Base-by-base conservation (phyloP, 345 rosid genomes). In the Eucalyptus erythrocorys region DNA sequence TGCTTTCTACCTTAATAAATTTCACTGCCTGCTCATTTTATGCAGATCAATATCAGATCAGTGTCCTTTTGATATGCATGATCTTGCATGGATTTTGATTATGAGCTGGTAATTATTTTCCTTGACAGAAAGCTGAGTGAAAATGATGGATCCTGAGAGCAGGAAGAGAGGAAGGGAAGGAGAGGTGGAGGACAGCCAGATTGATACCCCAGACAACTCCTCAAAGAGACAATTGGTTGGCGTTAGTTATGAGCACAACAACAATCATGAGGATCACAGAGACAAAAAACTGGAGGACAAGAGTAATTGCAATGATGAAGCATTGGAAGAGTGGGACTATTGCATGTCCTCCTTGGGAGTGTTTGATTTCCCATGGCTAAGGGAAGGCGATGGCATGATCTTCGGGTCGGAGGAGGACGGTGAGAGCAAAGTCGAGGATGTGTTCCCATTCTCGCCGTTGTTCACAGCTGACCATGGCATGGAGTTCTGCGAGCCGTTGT, bases 361-460 rank as follows among this genome's bases (percentile, higher is more conserved):
- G 34, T 95, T 94, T 47, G 97, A 95, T 89, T 94, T 94, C 88
- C 97, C 96, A 4, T 94, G 96, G 97, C 88, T 94, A 68, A 91
- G 89, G 48, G 87, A 59, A 43, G 88, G 88, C 43, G 96, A 94
- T 87, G 94, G 95, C 53, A 90, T 92, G 93, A 92, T 95, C 76
- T 91, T 91, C 2, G 89, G 89, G 80, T 88, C 93, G 10, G 93
- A 92, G 43, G 94, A 94, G n/a, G 87, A 59, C 9, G 59, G 87
- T 47, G 66, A 59, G 37, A 92, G 95, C 92, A 87, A 88, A 88
- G 88, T 92, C 85, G 85, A 94, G 85, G 92, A 93, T 91, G 49
- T 76, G 2, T 91, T 92, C 89, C 87, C 90, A 27, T 42, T 53
- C 59, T 49, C 19, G 2, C 48, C 42, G 1, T 11, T 47, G 3